phyloP scores from a whole-genome alignment of 768 basidiomycete genomes.

The Favolaschia claudopus region DNA sequence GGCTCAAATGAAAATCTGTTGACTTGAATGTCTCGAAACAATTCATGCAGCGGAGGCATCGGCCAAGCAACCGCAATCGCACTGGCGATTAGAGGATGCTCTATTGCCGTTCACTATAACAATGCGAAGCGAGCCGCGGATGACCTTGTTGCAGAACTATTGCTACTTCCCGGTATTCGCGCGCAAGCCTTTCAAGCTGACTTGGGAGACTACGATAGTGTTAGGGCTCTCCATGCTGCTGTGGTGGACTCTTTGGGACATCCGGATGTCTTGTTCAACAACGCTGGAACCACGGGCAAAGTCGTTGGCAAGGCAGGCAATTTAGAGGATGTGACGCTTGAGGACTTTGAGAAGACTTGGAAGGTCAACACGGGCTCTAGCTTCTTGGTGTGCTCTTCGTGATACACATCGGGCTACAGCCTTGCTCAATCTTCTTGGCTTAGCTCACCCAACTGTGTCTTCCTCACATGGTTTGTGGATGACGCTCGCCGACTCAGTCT shows the following conservation, averaged over 20 bases:
- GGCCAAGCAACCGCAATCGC: slow-evolving; percentile 56
- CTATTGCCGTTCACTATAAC: slow-evolving; percentile 61
- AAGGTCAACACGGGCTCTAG: slow-evolving; percentile 54
- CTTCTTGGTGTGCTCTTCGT: slow-evolving; percentile 48
- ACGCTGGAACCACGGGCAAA: slow-evolving; percentile 52
- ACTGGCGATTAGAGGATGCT: slow-evolving; percentile 53
- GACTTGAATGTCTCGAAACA: not conserved
- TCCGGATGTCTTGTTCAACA: slow-evolving; percentile 61
- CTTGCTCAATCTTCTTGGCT: not conserved
- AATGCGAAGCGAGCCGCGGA: slow-evolving; percentile 45
- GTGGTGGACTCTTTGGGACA: slow-evolving; percentile 54
- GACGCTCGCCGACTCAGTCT: too few relatives aligned
- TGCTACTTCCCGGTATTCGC: slow-evolving; percentile 39
- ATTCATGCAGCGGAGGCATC: slow-evolving; percentile 62
- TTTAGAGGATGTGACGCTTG: slow-evolving; percentile 40
- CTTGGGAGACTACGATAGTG: slow-evolving; percentile 51
- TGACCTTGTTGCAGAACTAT: slow-evolving; percentile 47
- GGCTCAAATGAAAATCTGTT: not conserved
- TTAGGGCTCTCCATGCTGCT: slow-evolving; percentile 49
- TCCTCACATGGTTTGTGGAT: slow-evolving; percentile 62
- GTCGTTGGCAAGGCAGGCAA: slow-evolving; percentile 53
- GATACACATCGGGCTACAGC: not conserved
- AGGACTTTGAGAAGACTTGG: slow-evolving; percentile 46
- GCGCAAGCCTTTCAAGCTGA: slow-evolving; percentile 58
- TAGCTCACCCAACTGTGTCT: slow-evolving; percentile 61